Conservation (phyloP, 1,139 yeast genomes). For the Saccharomycopsis hybrid region DNA sequence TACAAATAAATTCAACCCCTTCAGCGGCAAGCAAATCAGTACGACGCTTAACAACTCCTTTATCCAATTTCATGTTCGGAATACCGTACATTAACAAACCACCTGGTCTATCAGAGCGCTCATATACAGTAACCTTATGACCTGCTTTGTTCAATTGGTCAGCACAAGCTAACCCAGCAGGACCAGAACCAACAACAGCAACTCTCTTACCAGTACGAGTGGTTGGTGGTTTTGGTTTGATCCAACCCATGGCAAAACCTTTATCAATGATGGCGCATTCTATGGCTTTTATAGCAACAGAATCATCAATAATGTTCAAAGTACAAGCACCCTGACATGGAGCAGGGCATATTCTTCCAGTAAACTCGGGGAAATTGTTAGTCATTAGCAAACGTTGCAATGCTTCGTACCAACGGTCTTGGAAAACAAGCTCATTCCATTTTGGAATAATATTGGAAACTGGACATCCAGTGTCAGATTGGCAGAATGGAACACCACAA, state of each 20-base stretch:
- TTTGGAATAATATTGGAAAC: slow-evolving; percentile 95
- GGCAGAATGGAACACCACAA: slow-evolving; percentile 99
- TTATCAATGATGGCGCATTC: slow-evolving; percentile 96
- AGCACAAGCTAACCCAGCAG: slow-evolving; percentile 94
- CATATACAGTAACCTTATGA: slow-evolving; percentile 83
- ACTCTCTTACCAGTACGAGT: slow-evolving; percentile 77
- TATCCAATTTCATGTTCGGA: slow-evolving; percentile 98
- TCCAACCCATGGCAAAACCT: slow-evolving; percentile 97
- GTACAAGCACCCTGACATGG: slow-evolving; percentile 99
- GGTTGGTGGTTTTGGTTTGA: slow-evolving; percentile 74
- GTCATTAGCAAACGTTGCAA: slow-evolving; percentile 90
- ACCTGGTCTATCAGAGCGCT: slow-evolving; percentile 93
- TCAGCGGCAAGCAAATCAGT: slow-evolving; percentile 85
- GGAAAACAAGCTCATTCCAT: slow-evolving; percentile 94
- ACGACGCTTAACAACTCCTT: slow-evolving; percentile 87
- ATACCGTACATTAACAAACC: slow-evolving; percentile 98
- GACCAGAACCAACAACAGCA: slow-evolving; percentile 94
- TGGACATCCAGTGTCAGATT: slow-evolving; percentile 97
- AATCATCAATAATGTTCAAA: slow-evolving; percentile 86
- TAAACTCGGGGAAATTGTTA: slow-evolving; percentile 97
- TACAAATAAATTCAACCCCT: slow-evolving; percentile 74
- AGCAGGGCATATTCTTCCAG: slow-evolving; percentile 98
- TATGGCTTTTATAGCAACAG: slow-evolving; percentile 94
- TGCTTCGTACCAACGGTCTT: slow-evolving; percentile 94
- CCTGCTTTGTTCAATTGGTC: slow-evolving; percentile 97